phyloP scores from a whole-genome alignment of 106 monocot species.

The Platanthera zijinensis region DNA sequence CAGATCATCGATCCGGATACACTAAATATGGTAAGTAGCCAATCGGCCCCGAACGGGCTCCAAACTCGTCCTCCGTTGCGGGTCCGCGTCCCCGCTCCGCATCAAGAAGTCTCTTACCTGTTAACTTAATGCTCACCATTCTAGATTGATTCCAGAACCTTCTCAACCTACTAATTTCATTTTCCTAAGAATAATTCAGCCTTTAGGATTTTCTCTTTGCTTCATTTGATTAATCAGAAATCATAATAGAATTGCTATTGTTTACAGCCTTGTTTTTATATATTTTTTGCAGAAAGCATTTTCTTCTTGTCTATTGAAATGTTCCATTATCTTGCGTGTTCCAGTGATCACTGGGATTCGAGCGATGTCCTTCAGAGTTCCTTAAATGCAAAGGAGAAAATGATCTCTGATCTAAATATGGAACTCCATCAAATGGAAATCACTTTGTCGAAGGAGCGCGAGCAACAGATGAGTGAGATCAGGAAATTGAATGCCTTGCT shows the following conservation, averaged over 20 bases:
- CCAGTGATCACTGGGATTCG: constrained; percentile 72
- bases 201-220: neutral
- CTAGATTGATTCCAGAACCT: neutral
- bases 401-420: constrained; percentile 86
- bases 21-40: too few relatives aligned
- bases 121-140: neutral
- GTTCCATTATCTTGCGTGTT: neutral
- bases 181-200: neutral
- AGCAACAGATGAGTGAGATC: constrained; percentile 74
- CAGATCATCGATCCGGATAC: too few relatives aligned
- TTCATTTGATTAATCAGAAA: neutral
- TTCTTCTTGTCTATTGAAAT: neutral
- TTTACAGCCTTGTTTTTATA: neutral
- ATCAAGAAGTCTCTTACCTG: neutral
- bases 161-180: neutral
- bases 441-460: constrained; percentile 64
- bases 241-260: neutral
- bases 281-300: neutral
- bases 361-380: constrained; percentile 74
- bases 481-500: constrained; percentile 73
- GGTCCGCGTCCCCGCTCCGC: too few relatives aligned
- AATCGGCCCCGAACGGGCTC: too few relatives aligned
- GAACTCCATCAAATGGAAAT: constrained; percentile 86
- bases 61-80: too few relatives aligned
- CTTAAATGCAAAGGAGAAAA: constrained; percentile 89